Percentiles rank a stretch among this genome's conserved stretches.
phyloP scores from a whole-genome alignment of 495 filamentous ascomycete genomes.

The Penicillium diatomitis region DNA sequence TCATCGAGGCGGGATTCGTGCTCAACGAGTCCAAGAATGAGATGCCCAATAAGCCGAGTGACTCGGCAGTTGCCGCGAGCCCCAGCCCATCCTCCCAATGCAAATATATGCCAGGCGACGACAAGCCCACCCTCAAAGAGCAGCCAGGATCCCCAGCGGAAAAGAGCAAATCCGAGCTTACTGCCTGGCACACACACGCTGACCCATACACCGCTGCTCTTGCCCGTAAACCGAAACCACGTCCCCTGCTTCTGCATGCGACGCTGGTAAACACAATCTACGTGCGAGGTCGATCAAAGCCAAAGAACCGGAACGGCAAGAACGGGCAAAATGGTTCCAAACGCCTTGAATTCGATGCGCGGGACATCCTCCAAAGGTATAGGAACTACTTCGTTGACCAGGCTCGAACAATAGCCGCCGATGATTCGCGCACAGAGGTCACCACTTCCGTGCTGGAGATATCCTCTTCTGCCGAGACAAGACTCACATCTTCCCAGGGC shows the following conservation, averaged over 20 bases:
- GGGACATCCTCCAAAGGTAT: conserved; percentile 23
- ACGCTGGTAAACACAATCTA: conserved; percentile 88
- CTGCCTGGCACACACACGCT: no score
- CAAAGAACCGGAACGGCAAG: conserved; percentile 7
- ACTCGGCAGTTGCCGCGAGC: neutral
- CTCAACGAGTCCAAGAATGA: conserved; percentile 32
- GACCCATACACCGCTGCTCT: conserved; percentile 7
- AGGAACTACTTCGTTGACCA: conserved; percentile 26
- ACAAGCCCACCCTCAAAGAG: neutral
- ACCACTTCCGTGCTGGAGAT: neutral
- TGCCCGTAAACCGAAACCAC: conserved; percentile 16
- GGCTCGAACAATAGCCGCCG: conserved; percentile 12
- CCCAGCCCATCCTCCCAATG: neutral
- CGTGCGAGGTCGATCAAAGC: conserved; percentile 33
- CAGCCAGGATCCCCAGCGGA: neutral
- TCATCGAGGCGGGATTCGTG: conserved; percentile 55
- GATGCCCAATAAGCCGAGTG: neutral
- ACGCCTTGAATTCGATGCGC: conserved; percentile 30
- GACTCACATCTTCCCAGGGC: neutral
- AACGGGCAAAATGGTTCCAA: conserved; percentile 23
- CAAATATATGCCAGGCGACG: neutral
- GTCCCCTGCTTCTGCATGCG: conserved; percentile 72
- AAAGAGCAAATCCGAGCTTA: no score
- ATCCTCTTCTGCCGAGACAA: neutral
- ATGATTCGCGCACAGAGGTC: neutral